Base-by-base conservation (phyloP, 257 asterid genomes). In the Fraxinus americana region DNA sequence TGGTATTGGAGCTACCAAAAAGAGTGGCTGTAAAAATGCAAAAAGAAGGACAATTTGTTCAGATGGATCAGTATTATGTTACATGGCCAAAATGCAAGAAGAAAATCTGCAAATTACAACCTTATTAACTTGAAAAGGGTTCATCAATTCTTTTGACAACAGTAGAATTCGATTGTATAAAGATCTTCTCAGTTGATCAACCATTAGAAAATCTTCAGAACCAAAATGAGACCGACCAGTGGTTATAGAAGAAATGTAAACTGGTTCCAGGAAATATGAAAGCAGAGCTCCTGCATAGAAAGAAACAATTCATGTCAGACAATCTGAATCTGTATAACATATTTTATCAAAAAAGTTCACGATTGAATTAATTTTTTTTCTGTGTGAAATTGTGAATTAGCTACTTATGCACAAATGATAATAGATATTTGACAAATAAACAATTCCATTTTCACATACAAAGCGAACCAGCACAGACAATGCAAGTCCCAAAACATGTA, bases 191-290 rank as follows among this genome's bases (percentile, higher is more conserved):
- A 93, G 77, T 73, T 82, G 88, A 83, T 78, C 78, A 41, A 70
- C 77, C 75, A 82, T 41, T 25, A 39, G 74, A 74, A 68, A 25
- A 73, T 77, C 80, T 77, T 79, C 86, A 63, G 87, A 72, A 66
- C 77, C 82, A 43, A 67, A 70, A 76, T 75, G 91, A 66, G 96
- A 82, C 48, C 79, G 83, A 72, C 98, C 98, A 83, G 90, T 77
- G 4, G 93, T 88, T 74, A 93, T 69, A 68, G 99, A 91, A 57
- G 90, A 89, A 67, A 95, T 77, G 79, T 91, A 95, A 78, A 89
- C 83, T 19, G 99, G 98, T 77, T 93, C 97, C 89, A 95, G 76
- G 76, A 87, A 90, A 79, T 75, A 82, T 72, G 97, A 91, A 83
- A 95, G 98, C 74, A 91, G 88, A 79, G 99, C 92, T 82, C 97